Evolutionary conservation across 2,329 filamentous ascomycete genomes (phyloP).

Genomic region (Fusarium keratoplasticum): DNA sequence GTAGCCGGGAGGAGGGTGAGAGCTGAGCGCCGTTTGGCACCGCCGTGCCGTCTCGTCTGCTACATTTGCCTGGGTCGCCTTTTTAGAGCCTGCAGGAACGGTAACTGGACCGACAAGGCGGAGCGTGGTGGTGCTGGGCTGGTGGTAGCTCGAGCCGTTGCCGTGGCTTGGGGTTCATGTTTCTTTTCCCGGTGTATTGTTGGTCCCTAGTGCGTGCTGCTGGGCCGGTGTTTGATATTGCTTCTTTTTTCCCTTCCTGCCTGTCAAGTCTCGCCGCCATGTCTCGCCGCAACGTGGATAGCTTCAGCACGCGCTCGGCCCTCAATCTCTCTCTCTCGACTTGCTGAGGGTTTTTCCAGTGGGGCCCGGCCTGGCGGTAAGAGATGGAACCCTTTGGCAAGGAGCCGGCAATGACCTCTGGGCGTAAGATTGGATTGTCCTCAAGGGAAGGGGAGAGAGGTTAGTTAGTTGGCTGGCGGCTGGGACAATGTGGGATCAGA

Average conservation of each 20-base stretch:
- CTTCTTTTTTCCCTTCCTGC: constrained; percentile 18
- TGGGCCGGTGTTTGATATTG: constrained; percentile 36
- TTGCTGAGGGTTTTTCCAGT: constrained; percentile 28
- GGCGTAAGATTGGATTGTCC: constrained; percentile 29
- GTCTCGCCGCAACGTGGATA: constrained; percentile 40
- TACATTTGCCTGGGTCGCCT: constrained; percentile 17
- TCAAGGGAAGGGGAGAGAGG: constrained; percentile 34
- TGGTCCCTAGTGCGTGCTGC: constrained; percentile 27
- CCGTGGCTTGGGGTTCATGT: constrained; percentile 33
- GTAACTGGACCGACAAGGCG: constrained; percentile 26
- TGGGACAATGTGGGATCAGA: constrained; percentile 27
- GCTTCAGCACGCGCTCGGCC: constrained; percentile 35
- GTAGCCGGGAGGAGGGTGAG: constrained; percentile 24
- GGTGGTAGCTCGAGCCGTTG: constrained; percentile 35
- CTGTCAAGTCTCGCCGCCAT: constrained; percentile 34
- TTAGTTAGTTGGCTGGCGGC: constrained; percentile 11
- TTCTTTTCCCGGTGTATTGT: constrained; percentile 23
- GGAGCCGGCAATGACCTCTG: constrained; percentile 16
- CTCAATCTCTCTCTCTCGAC: constrained; percentile 26
- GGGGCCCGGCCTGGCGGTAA: constrained; percentile 29
- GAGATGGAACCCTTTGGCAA: constrained; percentile 21
- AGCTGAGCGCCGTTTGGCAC: constrained; percentile 30
- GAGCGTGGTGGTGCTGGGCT: background rate
- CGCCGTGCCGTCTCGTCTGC: constrained; percentile 5
- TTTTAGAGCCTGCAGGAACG: constrained; percentile 32